Percentiles rank a stretch among this genome's conserved stretches.
These are phyloP conservation scores for Rehmannia glutinosa DNA, from an alignment of 257 asterid species.

Conservation along the genomic window DNA sequence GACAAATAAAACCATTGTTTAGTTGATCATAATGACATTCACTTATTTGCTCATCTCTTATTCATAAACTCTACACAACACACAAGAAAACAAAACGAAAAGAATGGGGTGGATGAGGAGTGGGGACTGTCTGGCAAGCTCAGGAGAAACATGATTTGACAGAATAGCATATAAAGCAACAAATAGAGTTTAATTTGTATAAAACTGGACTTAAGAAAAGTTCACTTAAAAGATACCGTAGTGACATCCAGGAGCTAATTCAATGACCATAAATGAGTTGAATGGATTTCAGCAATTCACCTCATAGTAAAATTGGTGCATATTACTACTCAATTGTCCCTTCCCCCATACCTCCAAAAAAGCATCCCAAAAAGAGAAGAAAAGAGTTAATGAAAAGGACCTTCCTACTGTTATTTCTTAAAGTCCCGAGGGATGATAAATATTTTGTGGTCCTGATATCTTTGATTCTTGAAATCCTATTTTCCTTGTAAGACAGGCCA, in stretches of 20 bases:
- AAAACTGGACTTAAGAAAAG: neutral
- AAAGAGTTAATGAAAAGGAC: neutral
- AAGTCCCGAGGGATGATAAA: neutral
- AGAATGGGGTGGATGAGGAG: no score
- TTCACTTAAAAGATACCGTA: neutral
- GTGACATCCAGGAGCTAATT: neutral
- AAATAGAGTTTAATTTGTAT: neutral
- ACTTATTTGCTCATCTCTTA: constrained; percentile 5
- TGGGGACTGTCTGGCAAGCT: neutral
- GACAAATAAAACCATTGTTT: neutral
- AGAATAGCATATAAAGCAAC: neutral
- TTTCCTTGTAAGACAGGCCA: constrained; percentile 15
- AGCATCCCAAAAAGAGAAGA: neutral
- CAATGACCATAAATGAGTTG: neutral
- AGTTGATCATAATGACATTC: neutral
- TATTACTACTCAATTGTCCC: neutral
- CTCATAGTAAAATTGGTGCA: neutral
- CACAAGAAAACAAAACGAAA: neutral
- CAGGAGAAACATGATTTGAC: neutral
- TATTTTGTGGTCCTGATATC: neutral
- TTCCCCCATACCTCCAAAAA: neutral
- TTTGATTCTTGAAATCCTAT: constrained; percentile 7
- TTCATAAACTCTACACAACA: neutral
- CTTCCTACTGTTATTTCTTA: neutral
- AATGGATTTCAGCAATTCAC: neutral